Evolutionary conservation across 768 basidiomycete species (phyloP).

Genomic region (Pilatotrama ljubarskyi): DNA sequence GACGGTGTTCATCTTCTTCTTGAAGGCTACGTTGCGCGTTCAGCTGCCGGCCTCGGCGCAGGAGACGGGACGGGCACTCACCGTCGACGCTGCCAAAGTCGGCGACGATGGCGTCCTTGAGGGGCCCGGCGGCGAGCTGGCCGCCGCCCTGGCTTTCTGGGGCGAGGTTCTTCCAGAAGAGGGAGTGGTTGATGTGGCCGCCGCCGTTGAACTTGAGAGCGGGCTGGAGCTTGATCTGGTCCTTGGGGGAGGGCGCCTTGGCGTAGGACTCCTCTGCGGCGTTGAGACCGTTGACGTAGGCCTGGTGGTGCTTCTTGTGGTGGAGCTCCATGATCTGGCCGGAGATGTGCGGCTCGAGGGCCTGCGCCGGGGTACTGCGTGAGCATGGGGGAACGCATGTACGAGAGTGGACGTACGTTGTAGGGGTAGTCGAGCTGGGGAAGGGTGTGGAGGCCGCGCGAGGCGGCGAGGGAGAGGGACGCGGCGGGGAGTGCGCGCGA

Average conservation of each 20-base stretch:
- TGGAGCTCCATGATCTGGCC: slow-evolving; percentile 92
- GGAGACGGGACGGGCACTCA: not conserved
- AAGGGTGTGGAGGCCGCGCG: slow-evolving; percentile 63
- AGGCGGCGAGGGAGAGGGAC: slow-evolving; percentile 38
- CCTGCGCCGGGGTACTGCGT: slow-evolving; percentile 30
- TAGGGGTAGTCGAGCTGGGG: slow-evolving; percentile 81
- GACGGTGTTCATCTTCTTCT: slow-evolving; percentile 81
- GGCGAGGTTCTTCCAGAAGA: slow-evolving; percentile 95
- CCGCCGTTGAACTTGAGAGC: slow-evolving; percentile 97
- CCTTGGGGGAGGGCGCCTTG: slow-evolving; percentile 66
- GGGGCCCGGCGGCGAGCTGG: slow-evolving; percentile 55
- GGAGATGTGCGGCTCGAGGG: slow-evolving; percentile 92
- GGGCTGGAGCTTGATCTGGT: slow-evolving; percentile 83
- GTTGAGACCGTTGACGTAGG: slow-evolving; percentile 91
- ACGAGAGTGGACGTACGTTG: slow-evolving; percentile 49
- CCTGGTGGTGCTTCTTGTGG: slow-evolving; percentile 94
- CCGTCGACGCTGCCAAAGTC: slow-evolving; percentile 82
- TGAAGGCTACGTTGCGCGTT: slow-evolving; percentile 54
- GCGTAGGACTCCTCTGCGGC: slow-evolving; percentile 80
- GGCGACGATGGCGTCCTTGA: slow-evolving; percentile 69
- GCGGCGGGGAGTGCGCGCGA: slow-evolving; percentile 41
- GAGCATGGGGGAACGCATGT: not conserved
- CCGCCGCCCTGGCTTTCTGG: slow-evolving; percentile 52
- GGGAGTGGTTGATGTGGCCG: slow-evolving; percentile 92
- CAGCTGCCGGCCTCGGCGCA: not conserved